Base-by-base conservation (phyloP, 345 rosid genomes). In the Ceriops tagal region DNA sequence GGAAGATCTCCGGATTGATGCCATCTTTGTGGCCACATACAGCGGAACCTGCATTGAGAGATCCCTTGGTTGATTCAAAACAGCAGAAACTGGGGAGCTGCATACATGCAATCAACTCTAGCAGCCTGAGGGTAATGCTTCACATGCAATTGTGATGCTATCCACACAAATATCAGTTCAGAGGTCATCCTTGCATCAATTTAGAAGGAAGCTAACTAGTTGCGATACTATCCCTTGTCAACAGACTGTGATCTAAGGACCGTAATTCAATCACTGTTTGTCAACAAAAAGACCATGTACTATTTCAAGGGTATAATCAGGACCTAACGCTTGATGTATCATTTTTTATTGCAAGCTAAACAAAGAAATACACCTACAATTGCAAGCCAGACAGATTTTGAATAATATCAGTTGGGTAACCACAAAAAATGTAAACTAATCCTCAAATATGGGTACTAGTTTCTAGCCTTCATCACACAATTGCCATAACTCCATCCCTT, bases 1-100 rank as follows among this genome's bases (percentile, higher is more conserved):
- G n/a, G 97, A 88, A 35, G 97, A 83, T 71, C 82, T 78, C 74
- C 69, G 87, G 58, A 91, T 87, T 47, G 86, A 80, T 19, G 97
- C 87, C 95, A 91, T 91, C 77, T 88, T 91, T 10, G 97, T 91
- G 22, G 97, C 97, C 61, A 91, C 97, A 15, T 88, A 91, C 58
- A 91, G 73, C 0, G 95, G 97, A 73, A 87, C 88, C 97, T 91
- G 77, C 52, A 71, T 72, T 51, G 19, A 74, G 62, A 52, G 72
- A 6, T 34, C 43, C 53, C 43, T 24, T 3, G 43, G 55, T 68
- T 58, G 27, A 64, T 21, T 57, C 34, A 30, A 24, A 57, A 31
- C 51, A 11, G 30, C 22, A 43, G 28, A 39, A 61, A 53, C 0
- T 53, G 62, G 32, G 8, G 27, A 63, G 46, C 49, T 10, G 24